Percentiles rank a stretch among this genome's conserved stretches.
These are phyloP conservation scores for Serendipita indica DNA, from an alignment of 768 basidiomycete species.

Conservation along the genomic window DNA sequence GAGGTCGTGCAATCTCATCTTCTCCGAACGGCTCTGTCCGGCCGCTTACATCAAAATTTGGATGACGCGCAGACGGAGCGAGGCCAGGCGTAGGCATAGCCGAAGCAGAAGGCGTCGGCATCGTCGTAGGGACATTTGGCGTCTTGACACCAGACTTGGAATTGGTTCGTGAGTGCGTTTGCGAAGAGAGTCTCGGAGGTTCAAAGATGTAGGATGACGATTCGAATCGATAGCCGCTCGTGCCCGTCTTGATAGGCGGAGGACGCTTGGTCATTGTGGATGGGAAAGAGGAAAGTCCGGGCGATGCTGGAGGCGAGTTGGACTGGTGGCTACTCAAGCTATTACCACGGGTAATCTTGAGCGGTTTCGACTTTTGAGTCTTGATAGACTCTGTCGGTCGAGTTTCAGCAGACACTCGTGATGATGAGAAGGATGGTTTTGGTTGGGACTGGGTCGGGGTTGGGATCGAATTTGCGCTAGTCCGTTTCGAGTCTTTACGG, in stretches of 20 bases:
- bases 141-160: not conserved
- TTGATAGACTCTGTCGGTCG: not conserved
- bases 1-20: too few relatives aligned
- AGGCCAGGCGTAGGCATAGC: not conserved
- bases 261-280: not conserved
- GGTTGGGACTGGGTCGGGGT: not conserved
- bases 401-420: not conserved
- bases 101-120: not conserved
- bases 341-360: too few relatives aligned
- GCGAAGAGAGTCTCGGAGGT: not conserved
- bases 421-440: not conserved
- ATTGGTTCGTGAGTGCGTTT: not conserved
- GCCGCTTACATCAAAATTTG: not conserved
- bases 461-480: not conserved
- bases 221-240: not conserved
- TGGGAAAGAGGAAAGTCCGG: not conserved
- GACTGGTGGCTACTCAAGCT: too few relatives aligned
- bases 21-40: not conserved
- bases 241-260: not conserved
- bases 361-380: too few relatives aligned
- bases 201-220: slow-evolving; percentile 3
- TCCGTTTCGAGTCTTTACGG: not conserved
- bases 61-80: not conserved
- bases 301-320: not conserved
- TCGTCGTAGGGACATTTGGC: not conserved